Evolutionary conservation across 2,329 filamentous ascomycete genomes (phyloP), one percentile per base, ranked within the genome.

Genomic region (Paraphaeosphaeria sporulosa): DNA sequence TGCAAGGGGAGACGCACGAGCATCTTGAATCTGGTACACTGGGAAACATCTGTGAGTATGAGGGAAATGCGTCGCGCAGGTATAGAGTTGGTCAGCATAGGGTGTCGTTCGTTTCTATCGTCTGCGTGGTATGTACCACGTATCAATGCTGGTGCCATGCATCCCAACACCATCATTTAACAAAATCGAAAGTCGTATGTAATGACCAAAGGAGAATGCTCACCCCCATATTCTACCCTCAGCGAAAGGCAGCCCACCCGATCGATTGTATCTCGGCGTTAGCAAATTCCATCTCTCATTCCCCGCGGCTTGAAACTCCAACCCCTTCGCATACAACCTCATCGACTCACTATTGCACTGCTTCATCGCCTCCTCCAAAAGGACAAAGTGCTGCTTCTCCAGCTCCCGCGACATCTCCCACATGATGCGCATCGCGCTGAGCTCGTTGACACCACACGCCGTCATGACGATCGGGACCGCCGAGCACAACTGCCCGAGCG

Each of bases 281-380:
- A 53, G n/a, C n/a, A 53, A 17, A 30, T 43, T 53, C 50, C 50
- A 53, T 17, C 50, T 23, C 50, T 53, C 50, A 19, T 53, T 53
- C 2, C 50, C 50, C 25, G 50, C 50, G 27, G 21, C 36, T 19
- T 53, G 50, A 12, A 25, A 53, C 50, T 53, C 50, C 34, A 53
- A n/a, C 21, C 50, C 50, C 34, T 53, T 53, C 50, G 38, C 34
- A 42, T 40, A 53, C 50, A 40, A 17, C 38, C 13, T 30, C 25
- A 53, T 4, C 32, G 19, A 17, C 50, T 40, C 50, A n/a, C 19
- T 42, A 42, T 42, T 21, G 30, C 30, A 27, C 50, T 53, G 19
- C 23, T 32, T 21, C 50, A 21, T 32, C 3, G 34, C 50, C 25
- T 42, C 34, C 34, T 53, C 50, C 13, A 53, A 21, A 2, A 53